Base-by-base conservation (phyloP, 2,329 filamentous ascomycete species). In the Aspergillus pseudoglaucus region DNA sequence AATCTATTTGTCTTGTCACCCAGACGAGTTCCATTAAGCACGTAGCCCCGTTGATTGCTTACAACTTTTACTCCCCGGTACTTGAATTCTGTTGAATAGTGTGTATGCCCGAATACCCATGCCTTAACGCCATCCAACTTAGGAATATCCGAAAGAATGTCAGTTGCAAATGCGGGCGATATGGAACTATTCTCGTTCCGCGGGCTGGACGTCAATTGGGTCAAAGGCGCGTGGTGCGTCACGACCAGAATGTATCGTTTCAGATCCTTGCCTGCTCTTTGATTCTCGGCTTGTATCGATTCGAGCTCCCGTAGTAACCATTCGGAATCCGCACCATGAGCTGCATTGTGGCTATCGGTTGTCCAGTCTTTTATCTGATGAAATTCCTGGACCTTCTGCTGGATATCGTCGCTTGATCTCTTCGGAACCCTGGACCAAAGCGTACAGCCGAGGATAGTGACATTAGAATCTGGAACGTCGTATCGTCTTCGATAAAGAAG, bases 221-320 rank as follows among this genome's bases (percentile, higher is more conserved):
- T 53, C n/a, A 67, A 75, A 1, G 80, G 80, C 2, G 79, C 78
- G 55, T 83, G 80, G 46, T 83, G 78, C 0, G 79, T 83, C 0
- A 76, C 71, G 0, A 83, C 70, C 0, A 83, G 49, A 5, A 81
- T 53, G 27, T 51, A 32, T 8, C 25, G 12, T 38, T 22, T 42
- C 22, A 44, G 20, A 35, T n/a, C 9, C 3, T 6, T 41, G 6
- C 32, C 17, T 35, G 25, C 18, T 38, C 40, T 38, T 40, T 2
- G 6, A 9, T 55, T 49, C 15, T 47, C 49, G 2, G 25, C 39
- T 1, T 64, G 49, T 10, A 61, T 57, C 4, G 40, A 41, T 4
- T 52, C 12, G 10, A 74, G 63, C 51, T 75, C 67, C 12, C 50
- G 55, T 20, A 59, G 64, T 10, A 84, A 65, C 79, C 79, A 84